Evolutionary conservation across 2,329 filamentous ascomycete species (phyloP).

Genomic region (Sclerotinia subarctica): DNA sequence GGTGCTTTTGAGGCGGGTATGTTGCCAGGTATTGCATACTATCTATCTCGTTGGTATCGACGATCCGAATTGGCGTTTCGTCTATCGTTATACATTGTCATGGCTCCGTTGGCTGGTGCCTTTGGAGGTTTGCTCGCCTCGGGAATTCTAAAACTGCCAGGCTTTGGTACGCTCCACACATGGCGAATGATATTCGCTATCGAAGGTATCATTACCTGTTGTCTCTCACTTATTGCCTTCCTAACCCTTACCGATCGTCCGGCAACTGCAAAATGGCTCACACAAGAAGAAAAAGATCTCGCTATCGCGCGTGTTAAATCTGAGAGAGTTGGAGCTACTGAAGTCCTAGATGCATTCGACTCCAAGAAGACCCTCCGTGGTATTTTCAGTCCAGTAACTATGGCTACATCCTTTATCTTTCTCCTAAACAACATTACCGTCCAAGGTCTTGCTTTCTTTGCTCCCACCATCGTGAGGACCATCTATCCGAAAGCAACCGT

Average conservation of each 20-base stretch:
- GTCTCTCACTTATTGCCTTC: conserved; percentile 58
- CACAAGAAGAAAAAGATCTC: conserved; percentile 61
- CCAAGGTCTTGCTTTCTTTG: conserved; percentile 67
- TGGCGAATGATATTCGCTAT: conserved; percentile 73
- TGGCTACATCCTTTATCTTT: conserved; percentile 51
- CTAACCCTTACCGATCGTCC: conserved; percentile 66
- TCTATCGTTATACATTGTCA: conserved; percentile 66
- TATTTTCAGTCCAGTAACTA: conserved; percentile 60
- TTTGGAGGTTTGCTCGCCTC: conserved; percentile 67
- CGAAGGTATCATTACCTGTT: conserved; percentile 63
- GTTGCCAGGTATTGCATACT: conserved; percentile 68
- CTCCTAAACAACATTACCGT: conserved; percentile 57
- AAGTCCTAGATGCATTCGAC: conserved; percentile 63
- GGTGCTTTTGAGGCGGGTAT: conserved; percentile 67
- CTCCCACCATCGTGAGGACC: conserved; percentile 65
- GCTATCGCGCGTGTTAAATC: conserved; percentile 66
- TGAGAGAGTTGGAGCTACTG: conserved; percentile 60
- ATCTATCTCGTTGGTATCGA: conserved; percentile 70
- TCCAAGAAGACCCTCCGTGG: conserved; percentile 56
- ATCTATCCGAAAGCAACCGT: conserved; percentile 60
- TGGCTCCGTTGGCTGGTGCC: conserved; percentile 66
- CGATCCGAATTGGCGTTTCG: conserved; percentile 65
- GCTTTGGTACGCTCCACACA: conserved; percentile 47
- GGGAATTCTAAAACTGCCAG: conserved; percentile 59
- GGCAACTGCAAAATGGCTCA: conserved; percentile 64